Evolutionary conservation across 2,329 filamentous ascomycete species (phyloP).

Genomic region (Pseudopyrenochaeta lycopersici): DNA sequence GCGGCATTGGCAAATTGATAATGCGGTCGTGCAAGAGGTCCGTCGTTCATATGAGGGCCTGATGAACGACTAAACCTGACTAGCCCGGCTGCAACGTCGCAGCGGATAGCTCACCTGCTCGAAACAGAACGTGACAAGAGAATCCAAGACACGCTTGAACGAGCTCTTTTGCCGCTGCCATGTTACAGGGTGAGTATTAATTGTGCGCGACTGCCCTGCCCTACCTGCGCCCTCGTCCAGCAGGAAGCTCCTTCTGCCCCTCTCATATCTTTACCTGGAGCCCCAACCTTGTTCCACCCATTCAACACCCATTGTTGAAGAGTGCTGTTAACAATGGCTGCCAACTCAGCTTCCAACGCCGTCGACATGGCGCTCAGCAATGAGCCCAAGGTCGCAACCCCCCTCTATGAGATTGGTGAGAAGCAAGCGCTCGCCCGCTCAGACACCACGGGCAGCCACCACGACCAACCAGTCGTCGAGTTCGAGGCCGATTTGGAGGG

Average conservation of each 20-base stretch:
- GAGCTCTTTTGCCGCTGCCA: slow-evolving; percentile 17
- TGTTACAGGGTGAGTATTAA: slow-evolving; percentile 21
- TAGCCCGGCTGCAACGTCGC: slow-evolving; percentile 37
- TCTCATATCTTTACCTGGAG: slow-evolving; percentile 2
- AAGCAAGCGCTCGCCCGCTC: slow-evolving; percentile 39
- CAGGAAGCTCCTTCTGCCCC: slow-evolving; percentile 13
- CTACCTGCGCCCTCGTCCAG: slow-evolving; percentile 12
- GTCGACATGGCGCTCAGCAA: slow-evolving; percentile 47
- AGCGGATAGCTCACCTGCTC: slow-evolving; percentile 37
- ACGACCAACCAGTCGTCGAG: slow-evolving; percentile 29
- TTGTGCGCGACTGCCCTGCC: slow-evolving; percentile 8
- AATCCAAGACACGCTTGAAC: slow-evolving; percentile 24
- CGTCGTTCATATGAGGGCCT: not conserved
- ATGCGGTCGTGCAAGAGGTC: slow-evolving; percentile 4
- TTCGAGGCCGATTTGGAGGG: slow-evolving; percentile 46
- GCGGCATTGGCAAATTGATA: slow-evolving; percentile 23
- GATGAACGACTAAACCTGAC: slow-evolving; percentile 5
- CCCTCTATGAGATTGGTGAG: slow-evolving; percentile 43
- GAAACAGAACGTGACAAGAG: slow-evolving; percentile 34
- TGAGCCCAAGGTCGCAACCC: slow-evolving; percentile 44
- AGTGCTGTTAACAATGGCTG: slow-evolving; percentile 37
- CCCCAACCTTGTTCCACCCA: slow-evolving; percentile 18
- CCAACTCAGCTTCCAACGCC: slow-evolving; percentile 40
- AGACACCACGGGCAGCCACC: slow-evolving; percentile 25
- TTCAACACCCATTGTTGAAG: slow-evolving; percentile 9